These are phyloP conservation scores for Calonectria honghensis DNA, from an alignment of 2,329 filamentous ascomycete genomes.

Conservation along the genomic window DNA sequence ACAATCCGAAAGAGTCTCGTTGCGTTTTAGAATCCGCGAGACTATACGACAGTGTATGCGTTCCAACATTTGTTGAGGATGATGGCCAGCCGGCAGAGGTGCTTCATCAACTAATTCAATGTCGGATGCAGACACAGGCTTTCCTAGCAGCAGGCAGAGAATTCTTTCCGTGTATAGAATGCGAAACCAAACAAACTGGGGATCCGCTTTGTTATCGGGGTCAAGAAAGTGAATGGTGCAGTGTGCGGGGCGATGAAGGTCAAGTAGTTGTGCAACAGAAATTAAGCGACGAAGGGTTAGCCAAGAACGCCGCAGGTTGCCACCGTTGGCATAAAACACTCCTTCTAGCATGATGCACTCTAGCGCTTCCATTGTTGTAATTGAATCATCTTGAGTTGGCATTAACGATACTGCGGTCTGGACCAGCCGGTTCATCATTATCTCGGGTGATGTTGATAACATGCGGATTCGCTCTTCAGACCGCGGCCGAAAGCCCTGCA, in stretches of 20 bases:
- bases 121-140: background rate
- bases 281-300: conserved; percentile 5
- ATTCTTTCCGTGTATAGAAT: conserved; percentile 1
- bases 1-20: background rate
- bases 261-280: conserved; percentile 4
- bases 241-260: background rate
- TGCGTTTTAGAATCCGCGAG: background rate
- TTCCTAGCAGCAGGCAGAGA: background rate
- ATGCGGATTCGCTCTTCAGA: background rate
- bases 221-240: background rate
- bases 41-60: background rate
- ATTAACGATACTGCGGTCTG: background rate
- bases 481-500: background rate
- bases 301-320: background rate
- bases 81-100: background rate
- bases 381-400: background rate
- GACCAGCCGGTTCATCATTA: background rate
- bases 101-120: background rate
- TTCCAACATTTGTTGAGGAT: conserved; percentile 1
- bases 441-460: background rate
- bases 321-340: background rate
- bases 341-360: conserved; percentile 2
- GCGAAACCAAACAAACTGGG: conserved; percentile 5
- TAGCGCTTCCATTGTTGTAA: conserved; percentile 7
- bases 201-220: background rate